These are phyloP conservation scores for Tilletia walkeri DNA, from an alignment of 1,284 basidiomycete species.

Conservation along the genomic window DNA sequence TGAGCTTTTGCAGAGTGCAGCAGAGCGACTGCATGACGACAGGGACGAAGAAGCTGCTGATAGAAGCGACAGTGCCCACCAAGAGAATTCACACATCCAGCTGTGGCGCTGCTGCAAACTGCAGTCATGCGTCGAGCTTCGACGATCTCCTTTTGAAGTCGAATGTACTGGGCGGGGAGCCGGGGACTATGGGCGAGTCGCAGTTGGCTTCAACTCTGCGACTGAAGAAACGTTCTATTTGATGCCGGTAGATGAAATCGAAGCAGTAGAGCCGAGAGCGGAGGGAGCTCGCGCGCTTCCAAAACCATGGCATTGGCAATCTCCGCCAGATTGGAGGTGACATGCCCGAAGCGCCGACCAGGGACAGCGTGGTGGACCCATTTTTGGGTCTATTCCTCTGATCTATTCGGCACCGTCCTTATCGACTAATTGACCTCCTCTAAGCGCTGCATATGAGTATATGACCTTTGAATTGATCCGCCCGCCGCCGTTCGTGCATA, in stretches of 20 bases:
- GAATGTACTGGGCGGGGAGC: not conserved
- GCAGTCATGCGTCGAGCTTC: not conserved
- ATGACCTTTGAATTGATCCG: not conserved
- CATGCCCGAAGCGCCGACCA: not conserved
- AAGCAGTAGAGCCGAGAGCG: not conserved
- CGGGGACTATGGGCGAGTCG: not conserved
- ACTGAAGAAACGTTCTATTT: not conserved
- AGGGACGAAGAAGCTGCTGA: not conserved
- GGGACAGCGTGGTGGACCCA: not conserved
- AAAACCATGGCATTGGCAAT: not conserved
- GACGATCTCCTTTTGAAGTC: not conserved
- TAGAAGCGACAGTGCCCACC: not conserved
- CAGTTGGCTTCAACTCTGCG: not conserved
- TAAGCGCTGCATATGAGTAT: not conserved
- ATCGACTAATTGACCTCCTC: slow-evolving; percentile 1
- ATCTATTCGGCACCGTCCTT: not conserved
- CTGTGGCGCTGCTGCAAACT: not conserved
- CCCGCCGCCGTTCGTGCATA: slow-evolving; percentile 1
- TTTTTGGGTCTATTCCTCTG: not conserved
- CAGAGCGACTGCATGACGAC: not conserved
- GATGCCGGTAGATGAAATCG: not conserved
- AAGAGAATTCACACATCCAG: not conserved
- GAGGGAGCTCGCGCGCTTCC: not conserved
- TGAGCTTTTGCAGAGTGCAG: not conserved
- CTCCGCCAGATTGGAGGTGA: not conserved